Evolutionary conservation across 345 rosid genomes (phyloP), one percentile per base, ranked within the genome.

Genomic region (Eucalyptus pumila): DNA sequence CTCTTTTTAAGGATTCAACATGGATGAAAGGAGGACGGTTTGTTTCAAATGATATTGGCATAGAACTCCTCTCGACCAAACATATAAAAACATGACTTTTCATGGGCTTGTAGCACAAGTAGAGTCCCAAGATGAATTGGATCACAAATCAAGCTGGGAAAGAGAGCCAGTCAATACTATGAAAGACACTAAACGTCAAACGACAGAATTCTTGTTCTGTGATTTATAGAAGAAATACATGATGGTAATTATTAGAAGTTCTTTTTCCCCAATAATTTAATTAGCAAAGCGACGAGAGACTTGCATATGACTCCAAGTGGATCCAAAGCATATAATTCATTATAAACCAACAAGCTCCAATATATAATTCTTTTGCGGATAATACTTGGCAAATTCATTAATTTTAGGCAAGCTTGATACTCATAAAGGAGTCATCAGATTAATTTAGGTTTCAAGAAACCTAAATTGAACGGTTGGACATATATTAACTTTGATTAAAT

Each of bases 121-220:
- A 72, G 14, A 10, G 45, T 11, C 27, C 45, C 26, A 11, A 12
- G 23, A 37, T 37, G 83, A 72, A 72, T 72, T 11, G 26, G 14
- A 72, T 37, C 14, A 0, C 26, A 19, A 37, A 72, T 37, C 45
- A 11, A 72, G 44, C 27, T 4, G 0, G 8, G 83, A 21, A 76
- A 37, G 4, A 37, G 12, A 23, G 12, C 26, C 1, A 2, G 44
- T 19, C 44, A 17, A 17, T 34, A 69, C 4, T 56, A 11, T 56
- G 62, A 56, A 21, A 52, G 27, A 23, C 44, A 34, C 12, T 9
- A 6, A 34, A 37, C 8, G 1, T 56, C 0, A 6, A 14, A 5
- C 0, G 13, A 3, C 30, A 24, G 0, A 56, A 56, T 24, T 23
- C 13, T 56, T 23, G 30, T 10, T 56, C 1, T 0, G 62, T 24